These are phyloP conservation scores for Leccinum variicolor DNA, from an alignment of 768 basidiomycete genomes.

Conservation along the genomic window DNA sequence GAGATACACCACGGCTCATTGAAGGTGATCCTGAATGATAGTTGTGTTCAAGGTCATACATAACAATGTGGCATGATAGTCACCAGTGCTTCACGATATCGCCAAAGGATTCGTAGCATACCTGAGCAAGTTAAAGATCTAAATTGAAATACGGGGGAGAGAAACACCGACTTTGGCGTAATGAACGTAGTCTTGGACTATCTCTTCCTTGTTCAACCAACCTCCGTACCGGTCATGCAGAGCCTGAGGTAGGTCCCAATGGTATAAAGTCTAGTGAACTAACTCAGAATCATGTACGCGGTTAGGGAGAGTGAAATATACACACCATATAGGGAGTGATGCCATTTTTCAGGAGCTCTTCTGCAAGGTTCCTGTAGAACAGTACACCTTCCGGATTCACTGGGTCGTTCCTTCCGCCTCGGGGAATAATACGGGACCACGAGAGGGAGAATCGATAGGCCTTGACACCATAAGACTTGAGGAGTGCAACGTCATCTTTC, in stretches of 20 bases:
- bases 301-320: neutral
- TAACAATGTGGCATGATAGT: neutral
- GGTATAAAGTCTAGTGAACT: neutral
- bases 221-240: neutral
- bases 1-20: constrained; percentile 81
- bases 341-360: constrained; percentile 58
- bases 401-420: constrained; percentile 69
- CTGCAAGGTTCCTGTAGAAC: constrained; percentile 71
- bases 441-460: constrained; percentile 77
- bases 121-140: constrained; percentile 29
- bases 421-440: constrained; percentile 77
- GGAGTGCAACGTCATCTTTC: constrained; percentile 64
- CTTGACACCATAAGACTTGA: constrained; percentile 64
- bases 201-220: neutral
- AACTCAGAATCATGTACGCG: neutral
- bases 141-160: neutral
- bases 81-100: constrained; percentile 79
- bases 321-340: constrained; percentile 68
- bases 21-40: constrained; percentile 57
- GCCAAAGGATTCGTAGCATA: constrained; percentile 76
- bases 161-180: constrained; percentile 47
- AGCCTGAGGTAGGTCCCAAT: neutral
- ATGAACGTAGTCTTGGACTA: constrained; percentile 57
- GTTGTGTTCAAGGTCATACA: constrained; percentile 17
- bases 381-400: constrained; percentile 68